Evolutionary conservation across 164 flowering plant genomes (phyloP).

Genomic region (Stephania yunnanensis): DNA sequence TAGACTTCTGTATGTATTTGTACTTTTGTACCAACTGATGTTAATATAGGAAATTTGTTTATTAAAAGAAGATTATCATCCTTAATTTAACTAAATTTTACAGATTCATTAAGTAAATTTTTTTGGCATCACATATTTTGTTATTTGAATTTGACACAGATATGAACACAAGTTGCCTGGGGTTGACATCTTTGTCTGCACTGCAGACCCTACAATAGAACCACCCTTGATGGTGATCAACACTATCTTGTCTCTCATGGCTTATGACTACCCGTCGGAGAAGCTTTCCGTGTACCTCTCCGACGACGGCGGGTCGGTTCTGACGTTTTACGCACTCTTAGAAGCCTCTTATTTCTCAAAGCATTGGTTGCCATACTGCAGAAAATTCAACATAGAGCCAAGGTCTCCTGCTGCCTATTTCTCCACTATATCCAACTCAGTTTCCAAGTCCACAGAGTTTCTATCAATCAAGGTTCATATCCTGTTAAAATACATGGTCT

Average conservation of each 20-base stretch:
- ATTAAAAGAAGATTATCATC: no score
- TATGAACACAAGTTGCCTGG: slow-evolving; percentile 24
- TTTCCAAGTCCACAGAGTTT: slow-evolving; percentile 11
- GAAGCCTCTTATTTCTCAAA: slow-evolving; percentile 38
- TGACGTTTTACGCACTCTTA: slow-evolving; percentile 39
- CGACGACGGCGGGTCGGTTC: slow-evolving; percentile 41
- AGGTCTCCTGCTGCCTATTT: slow-evolving; percentile 41
- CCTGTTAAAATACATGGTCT: no score
- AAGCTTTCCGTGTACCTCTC: slow-evolving; percentile 40
- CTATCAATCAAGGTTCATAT: slow-evolving; percentile 12
- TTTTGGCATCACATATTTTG: no score
- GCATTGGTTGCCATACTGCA: slow-evolving; percentile 49
- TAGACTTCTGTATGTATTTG: no score
- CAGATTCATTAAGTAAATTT: no score
- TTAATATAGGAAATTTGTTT: no score
- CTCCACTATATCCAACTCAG: background rate
- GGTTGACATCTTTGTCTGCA: slow-evolving; percentile 45
- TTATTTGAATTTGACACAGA: slow-evolving; percentile 7
- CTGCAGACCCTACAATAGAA: slow-evolving; percentile 40
- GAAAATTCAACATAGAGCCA: slow-evolving; percentile 26
- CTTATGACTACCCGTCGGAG: slow-evolving; percentile 39
- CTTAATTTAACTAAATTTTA: no score
- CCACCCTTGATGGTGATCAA: slow-evolving; percentile 43
- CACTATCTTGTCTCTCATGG: slow-evolving; percentile 40
- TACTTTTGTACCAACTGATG: no score